Evolutionary conservation across 2,329 filamentous ascomycete species (phyloP), one percentile per base, ranked within the genome.

Genomic region (Penicillium sp.): DNA sequence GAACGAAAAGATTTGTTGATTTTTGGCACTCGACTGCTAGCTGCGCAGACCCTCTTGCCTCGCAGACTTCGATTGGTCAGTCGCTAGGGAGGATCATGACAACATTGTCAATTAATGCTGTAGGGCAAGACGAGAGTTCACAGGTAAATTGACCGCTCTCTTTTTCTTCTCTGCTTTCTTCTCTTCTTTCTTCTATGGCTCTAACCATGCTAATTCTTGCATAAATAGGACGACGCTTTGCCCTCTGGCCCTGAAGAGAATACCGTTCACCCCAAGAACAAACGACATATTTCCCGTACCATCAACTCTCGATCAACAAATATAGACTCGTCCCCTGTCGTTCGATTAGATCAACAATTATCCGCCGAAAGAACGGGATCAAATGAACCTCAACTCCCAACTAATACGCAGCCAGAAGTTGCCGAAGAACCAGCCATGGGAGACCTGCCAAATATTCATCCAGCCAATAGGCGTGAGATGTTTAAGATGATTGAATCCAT

Each of bases 11-110:
- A 3, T 81, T 84, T 2, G 77, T 87, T 23, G 67, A 72, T 14
- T 79, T 83, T 57, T 97, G 91, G 91, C 92, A 92, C 61, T 69
- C 73, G 0, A 82, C 87, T 0, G 19, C 39, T 8, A 91, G 91
- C 65, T 86, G 86, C 18, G 75, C 81, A 14, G 80, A 83, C 34
- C 74, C 75, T 5, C 67, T 91, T 1, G 74, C 83, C 21, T 93
- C 90, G 70, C 88, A 91, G 0, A 72, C 81, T 10, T 77, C 77
- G 26, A 77, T 96, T 5, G 85, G 86, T 62, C 72, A 78, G 2
- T 82, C 86, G 1, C 76, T 96, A 8, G 18, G 24, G 21, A 43
- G 9, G 13, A 44, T 48, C 10, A 7, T 39, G 24, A 14, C 42
- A 8, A 44, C 11, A 18, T 29, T 48, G n/a, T 16, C n/a, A 18